phyloP scores from a whole-genome alignment of 257 asterid genomes.

The Paulownia fortunei region DNA sequence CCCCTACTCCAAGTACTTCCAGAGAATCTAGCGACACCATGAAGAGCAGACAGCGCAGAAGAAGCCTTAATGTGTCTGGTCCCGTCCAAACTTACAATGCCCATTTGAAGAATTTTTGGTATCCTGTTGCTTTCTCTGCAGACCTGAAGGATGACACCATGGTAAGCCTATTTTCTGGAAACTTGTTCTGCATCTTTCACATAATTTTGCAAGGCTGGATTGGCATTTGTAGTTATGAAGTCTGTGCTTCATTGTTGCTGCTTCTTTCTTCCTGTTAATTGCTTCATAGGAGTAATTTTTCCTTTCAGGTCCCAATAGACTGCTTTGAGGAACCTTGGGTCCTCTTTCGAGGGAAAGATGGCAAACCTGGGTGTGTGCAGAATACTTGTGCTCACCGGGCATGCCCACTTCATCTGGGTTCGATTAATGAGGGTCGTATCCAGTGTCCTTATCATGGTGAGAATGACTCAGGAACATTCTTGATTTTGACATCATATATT shows the following conservation, averaged over 20 bases:
- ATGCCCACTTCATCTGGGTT: slow-evolving; percentile 92
- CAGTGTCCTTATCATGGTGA: slow-evolving; percentile 97
- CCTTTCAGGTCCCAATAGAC: slow-evolving; percentile 76
- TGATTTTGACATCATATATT: neutral
- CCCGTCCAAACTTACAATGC: slow-evolving; percentile 76
- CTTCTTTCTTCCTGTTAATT: neutral
- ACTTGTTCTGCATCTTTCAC: neutral
- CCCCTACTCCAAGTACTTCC: slow-evolving; percentile 63
- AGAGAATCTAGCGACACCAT: slow-evolving; percentile 37
- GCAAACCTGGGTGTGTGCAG: slow-evolving; percentile 90
- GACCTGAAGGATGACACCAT: slow-evolving; percentile 87
- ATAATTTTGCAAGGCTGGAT: too few species aligned
- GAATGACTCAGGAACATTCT: too few species aligned
- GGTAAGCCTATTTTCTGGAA: slow-evolving; percentile 51
- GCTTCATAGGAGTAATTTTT: slow-evolving; percentile 1
- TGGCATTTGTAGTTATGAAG: too few species aligned
- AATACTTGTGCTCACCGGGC: slow-evolving; percentile 98
- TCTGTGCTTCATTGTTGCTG: neutral
- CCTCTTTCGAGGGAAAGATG: slow-evolving; percentile 88
- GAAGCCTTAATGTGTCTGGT: slow-evolving; percentile 80
- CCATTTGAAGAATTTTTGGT: slow-evolving; percentile 86
- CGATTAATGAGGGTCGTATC: slow-evolving; percentile 89
- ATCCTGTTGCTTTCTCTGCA: slow-evolving; percentile 88
- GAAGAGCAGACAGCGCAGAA: slow-evolving; percentile 46
- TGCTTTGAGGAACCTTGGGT: slow-evolving; percentile 99